Evolutionary conservation across 2,329 filamentous ascomycete species (phyloP).

Genomic region (Penicillium palitans): DNA sequence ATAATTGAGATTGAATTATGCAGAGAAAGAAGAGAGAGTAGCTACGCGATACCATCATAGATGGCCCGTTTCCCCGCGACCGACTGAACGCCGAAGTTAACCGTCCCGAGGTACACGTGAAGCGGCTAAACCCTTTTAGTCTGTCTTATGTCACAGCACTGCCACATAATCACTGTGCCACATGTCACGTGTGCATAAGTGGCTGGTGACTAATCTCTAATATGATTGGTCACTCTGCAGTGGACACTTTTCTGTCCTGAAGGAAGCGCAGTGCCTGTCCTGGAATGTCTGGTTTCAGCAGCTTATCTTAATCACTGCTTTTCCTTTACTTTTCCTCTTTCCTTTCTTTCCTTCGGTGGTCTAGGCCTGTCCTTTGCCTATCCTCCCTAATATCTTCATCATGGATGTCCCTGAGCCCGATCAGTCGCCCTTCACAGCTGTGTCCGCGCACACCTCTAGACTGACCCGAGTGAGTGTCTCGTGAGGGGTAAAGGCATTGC

Average conservation of each 20-base stretch:
- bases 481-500: constrained; percentile 12
- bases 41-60: constrained; percentile 5
- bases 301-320: constrained; percentile 11
- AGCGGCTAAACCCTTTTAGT: background rate
- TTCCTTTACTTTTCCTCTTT: constrained; percentile 13
- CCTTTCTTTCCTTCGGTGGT: constrained; percentile 8
- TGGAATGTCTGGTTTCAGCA: constrained; percentile 18
- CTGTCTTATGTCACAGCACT: background rate
- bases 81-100: constrained; percentile 29
- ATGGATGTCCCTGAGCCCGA: constrained; percentile 91
- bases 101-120: constrained; percentile 24
- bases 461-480: constrained; percentile 43
- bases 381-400: constrained; percentile 21
- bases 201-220: constrained; percentile 20
- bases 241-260: constrained; percentile 40
- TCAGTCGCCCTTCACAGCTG: constrained; percentile 86
- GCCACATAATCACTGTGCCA: background rate
- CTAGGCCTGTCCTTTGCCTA: background rate
- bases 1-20: background rate
- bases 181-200: constrained; percentile 13
- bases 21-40: background rate
- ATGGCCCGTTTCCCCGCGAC: constrained; percentile 22
- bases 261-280: constrained; percentile 14
- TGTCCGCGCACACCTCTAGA: constrained; percentile 73
- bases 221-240: constrained; percentile 23